Evolutionary conservation across 495 filamentous ascomycete species (phyloP), one percentile per base, ranked within the genome.

Genomic region (Hamigera avellanea): DNA sequence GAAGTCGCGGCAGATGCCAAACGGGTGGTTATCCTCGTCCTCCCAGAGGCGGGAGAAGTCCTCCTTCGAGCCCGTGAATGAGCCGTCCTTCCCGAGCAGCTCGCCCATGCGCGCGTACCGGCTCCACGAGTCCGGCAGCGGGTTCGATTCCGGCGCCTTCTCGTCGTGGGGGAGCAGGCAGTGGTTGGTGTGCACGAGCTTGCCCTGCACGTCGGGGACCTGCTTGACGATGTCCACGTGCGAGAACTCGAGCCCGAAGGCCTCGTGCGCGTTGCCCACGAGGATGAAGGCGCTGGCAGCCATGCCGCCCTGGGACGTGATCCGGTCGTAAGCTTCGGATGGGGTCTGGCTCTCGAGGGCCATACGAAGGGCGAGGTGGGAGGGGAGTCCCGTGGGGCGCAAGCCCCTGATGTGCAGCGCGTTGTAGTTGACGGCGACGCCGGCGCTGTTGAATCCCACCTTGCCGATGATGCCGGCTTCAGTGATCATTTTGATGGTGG

Each of bases 391-490:
- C 25, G 56, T 56, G 15, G 55, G 61, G 36, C 73, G 61, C 35
- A 77, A 64, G 1, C 75, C 74, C n/a, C 62, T 61, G 2, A 75
- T 76, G 28, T 67, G 64, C 36, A 83, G 75, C 2, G 78, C 79
- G 47, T 84, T 83, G 14, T 83, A 57, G 29, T 70, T 75, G 13
- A 71, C 70, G 1, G 78, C 78, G 1, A 83, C 76, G 2, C 76
- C 75, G 0, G 56, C 52, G 12, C 56, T 60, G 45, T 82, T 83
- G 47, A 81, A 60, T 1, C 80, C 80, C 26, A 83, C 81, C 47
- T 84, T 84, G 15, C 78, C 76, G 14, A 83, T 70, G n/a, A 83
- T 72, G 1, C 80, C 80, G n/a, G 78, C 80, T 48, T 66, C 61
- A n/a, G 61, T 64, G 19, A 68, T 49, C 58, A 70, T 66, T 18